Conservation (phyloP, 495 filamentous ascomycete genomes). For the Tuber aestivum region DNA sequence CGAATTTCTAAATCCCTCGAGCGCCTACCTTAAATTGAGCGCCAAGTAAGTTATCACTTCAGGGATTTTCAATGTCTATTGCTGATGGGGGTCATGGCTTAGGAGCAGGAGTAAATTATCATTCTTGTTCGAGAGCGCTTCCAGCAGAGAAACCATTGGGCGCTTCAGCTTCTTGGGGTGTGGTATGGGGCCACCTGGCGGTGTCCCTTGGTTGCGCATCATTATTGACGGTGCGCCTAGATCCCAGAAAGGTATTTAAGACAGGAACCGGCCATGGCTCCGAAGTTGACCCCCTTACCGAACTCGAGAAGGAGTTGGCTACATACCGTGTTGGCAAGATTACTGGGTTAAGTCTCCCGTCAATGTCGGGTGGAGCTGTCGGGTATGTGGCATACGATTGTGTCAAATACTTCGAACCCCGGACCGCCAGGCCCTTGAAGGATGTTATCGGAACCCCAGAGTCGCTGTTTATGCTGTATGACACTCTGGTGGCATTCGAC, state of each 20-base stretch:
- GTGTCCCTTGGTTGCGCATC: constrained; percentile 1
- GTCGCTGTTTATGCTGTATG: constrained; percentile 94
- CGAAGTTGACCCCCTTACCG: constrained; percentile 72
- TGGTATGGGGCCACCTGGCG: constrained; percentile 47
- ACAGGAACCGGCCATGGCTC: constrained; percentile 83
- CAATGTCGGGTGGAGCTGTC: constrained; percentile 83
- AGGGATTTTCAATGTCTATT: not conserved
- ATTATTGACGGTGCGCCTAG: constrained; percentile 43
- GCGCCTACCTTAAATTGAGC: constrained; percentile 83
- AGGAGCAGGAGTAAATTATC: constrained; percentile 58
- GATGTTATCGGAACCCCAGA: constrained; percentile 85
- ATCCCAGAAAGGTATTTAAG: constrained; percentile 76
- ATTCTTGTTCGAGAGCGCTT: constrained; percentile 92
- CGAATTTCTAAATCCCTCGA: constrained; percentile 83
- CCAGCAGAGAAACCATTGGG: constrained; percentile 81
- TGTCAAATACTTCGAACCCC: constrained; percentile 94
- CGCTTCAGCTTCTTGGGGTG: constrained; percentile 93
- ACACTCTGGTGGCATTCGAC: constrained; percentile 91
- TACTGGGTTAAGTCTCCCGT: constrained; percentile 72
- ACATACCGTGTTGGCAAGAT: constrained; percentile 70
- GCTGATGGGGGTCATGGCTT: constrained; percentile 1
- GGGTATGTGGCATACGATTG: constrained; percentile 98
- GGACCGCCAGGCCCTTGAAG: constrained; percentile 76
- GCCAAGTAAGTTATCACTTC: constrained; percentile 55
- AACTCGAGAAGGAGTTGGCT: constrained; percentile 70